These are phyloP conservation scores for Verticillium alfalfae DNA, from an alignment of 2,329 filamentous ascomycete species.

Conservation along the genomic window DNA sequence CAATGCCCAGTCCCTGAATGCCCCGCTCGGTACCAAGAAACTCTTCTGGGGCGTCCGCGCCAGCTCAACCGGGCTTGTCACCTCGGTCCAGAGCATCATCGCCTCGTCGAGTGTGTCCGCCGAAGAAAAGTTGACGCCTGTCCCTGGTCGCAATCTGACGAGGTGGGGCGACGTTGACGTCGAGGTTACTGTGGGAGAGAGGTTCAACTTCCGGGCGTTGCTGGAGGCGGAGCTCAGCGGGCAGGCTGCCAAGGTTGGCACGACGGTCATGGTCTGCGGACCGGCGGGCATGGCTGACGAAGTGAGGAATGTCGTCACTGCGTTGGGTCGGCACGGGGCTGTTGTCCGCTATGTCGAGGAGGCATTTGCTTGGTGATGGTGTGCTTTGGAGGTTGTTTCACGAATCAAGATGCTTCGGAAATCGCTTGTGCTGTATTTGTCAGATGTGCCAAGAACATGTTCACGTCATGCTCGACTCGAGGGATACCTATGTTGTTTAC, in stretches of 20 bases:
- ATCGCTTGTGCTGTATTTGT: too few relatives aligned
- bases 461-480: too few relatives aligned
- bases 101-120: background rate
- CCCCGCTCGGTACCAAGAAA: constrained; percentile 17
- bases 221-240: constrained; percentile 16
- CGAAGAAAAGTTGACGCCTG: background rate
- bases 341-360: constrained; percentile 18
- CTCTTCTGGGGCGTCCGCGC: constrained; percentile 21
- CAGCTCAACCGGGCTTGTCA: constrained; percentile 13
- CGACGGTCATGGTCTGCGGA: constrained; percentile 21
- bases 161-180: constrained; percentile 20
- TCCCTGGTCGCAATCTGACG: background rate
- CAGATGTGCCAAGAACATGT: too few relatives aligned
- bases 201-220: constrained; percentile 18
- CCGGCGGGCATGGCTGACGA: constrained; percentile 22
- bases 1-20: constrained; percentile 12
- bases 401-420: background rate
- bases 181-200: constrained; percentile 19
- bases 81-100: constrained; percentile 17
- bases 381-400: background rate
- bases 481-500: too few relatives aligned
- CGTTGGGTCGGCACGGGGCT: constrained; percentile 16
- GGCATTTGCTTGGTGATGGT: background rate
- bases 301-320: constrained; percentile 17
- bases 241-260: constrained; percentile 11